Percentiles rank a stretch among this genome's conserved stretches.
phyloP scores from a whole-genome alignment of 345 rosid genomes.

The Erodium maritimum region DNA sequence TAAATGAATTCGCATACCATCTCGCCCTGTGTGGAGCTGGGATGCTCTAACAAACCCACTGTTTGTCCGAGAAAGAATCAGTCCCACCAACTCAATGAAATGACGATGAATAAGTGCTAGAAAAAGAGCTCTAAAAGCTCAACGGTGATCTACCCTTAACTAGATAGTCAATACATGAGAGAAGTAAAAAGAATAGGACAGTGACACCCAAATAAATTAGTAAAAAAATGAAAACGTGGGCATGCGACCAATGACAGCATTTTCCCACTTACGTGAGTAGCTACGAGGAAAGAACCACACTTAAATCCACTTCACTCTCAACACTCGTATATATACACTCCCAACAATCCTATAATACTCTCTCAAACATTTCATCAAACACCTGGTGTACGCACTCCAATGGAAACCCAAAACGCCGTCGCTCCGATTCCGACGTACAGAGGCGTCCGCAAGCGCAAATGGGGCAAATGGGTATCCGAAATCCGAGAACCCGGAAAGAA shows the following conservation, averaged over 20 bases:
- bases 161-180: too few species aligned
- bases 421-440: slow-evolving; percentile 21
- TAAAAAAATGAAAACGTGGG: neutral
- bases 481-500: slow-evolving; percentile 83
- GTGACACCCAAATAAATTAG: too few species aligned
- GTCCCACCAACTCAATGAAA: too few species aligned
- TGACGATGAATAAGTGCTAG: too few species aligned
- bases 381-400: neutral
- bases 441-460: slow-evolving; percentile 74
- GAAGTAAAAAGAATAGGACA: too few species aligned
- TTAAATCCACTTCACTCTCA: neutral
- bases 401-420: slow-evolving; percentile 1
- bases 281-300: neutral
- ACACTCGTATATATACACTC: neutral
- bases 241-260: neutral
- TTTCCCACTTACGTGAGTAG: neutral
- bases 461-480: slow-evolving; percentile 99
- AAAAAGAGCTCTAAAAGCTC: too few species aligned
- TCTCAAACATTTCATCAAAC: neutral
- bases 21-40: too few species aligned
- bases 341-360: neutral
- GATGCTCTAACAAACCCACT: too few species aligned
- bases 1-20: too few species aligned
- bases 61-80: too few species aligned
- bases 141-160: too few species aligned